A percentile compares a stretch with the other conserved stretches of the same genome.
Evolutionary conservation across 768 basidiomycete genomes (phyloP).

Genomic region (Pleurotus platypus): DNA sequence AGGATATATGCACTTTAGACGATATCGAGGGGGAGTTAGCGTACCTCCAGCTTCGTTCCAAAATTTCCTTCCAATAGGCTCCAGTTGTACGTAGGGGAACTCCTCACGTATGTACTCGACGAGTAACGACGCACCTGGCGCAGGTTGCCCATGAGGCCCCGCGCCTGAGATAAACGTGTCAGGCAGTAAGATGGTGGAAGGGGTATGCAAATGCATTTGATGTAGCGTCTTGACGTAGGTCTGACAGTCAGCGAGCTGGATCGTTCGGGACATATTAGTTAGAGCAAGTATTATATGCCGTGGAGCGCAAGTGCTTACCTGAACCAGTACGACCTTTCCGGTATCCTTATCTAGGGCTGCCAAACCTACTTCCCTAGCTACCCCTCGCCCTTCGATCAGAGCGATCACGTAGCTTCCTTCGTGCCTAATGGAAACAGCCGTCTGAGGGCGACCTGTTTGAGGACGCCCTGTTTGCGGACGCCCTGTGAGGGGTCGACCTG

Average conservation of each 20-base stretch:
- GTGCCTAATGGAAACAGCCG: conserved; percentile 52
- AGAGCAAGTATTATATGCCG: conserved; percentile 2
- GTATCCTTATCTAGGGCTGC: conserved; percentile 82
- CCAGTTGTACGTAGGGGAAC: conserved; percentile 63
- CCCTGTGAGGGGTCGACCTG: conserved; percentile 14
- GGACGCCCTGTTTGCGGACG: conserved; percentile 58
- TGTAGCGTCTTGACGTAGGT: conserved; percentile 88
- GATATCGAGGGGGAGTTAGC: conserved; percentile 7
- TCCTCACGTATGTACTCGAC: conserved; percentile 74
- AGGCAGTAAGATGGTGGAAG: conserved; percentile 71
- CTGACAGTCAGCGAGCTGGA: conserved; percentile 77
- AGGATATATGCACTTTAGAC: conserved; percentile 1
- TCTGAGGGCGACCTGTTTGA: conserved; percentile 60
- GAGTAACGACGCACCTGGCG: conserved; percentile 52
- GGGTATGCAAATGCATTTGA: conserved; percentile 77
- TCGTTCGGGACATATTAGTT: background rate
- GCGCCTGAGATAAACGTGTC: conserved; percentile 70
- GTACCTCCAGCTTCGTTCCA: conserved; percentile 84
- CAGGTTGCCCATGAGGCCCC: conserved; percentile 39
- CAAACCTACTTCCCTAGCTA: conserved; percentile 82
- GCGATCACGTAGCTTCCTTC: conserved; percentile 67
- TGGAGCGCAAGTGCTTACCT: conserved; percentile 42
- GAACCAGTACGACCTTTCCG: conserved; percentile 71
- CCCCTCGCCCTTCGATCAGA: conserved; percentile 72
- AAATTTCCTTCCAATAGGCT: conserved; percentile 71